Base-by-base conservation (phyloP, 2,329 filamentous ascomycete genomes). In the Ceratocystis destructans region DNA sequence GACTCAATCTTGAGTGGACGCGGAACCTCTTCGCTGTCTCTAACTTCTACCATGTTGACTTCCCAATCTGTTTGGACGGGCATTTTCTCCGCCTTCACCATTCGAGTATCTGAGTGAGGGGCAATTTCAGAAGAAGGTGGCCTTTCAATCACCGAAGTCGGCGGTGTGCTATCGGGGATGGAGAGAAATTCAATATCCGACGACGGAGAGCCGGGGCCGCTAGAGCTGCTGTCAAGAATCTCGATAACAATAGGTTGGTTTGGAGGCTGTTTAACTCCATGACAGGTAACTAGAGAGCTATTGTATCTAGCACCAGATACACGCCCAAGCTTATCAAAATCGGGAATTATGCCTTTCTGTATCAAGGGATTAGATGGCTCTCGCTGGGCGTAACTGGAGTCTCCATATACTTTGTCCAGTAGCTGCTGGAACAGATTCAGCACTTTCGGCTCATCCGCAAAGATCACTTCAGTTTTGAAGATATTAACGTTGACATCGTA, bases 401-500 rank as follows among this genome's bases (percentile, higher is more conserved):
- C 7, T n/a, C 53, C 28, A 65, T 83, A 82, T 6, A 77, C 68
- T 5, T 74, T 72, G 37, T 72, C 70, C 25, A 79, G 81, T 20
- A 83, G 71, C 1, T 69, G 69, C 44, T 77, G 76, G 62, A 84
- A 83, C 20, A 77, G 73, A n/a, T 75, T 70, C 1, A 83, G 69
- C 0, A 83, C 57, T 1, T 64, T 62, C 1, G 73, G 61, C 69
- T 85, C 81, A 63, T 89, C 77, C 3, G 77, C 77, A 71, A 92
- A 90, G 0, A 90, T 71, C 1, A 92, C 80, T 70, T 90, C 83
- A 66, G 89, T 84, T 72, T 92, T 92, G 2, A 83, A 78, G 2
- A 87, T 83, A 68, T 90, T 84, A 5, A 91, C 74, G 70, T 91
- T 92, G 1, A 80, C 78, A 74, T 92, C 88, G 71, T 92, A 92